These are phyloP conservation scores for Blattamonas nauphoetae DNA, from an alignment of 78 protist species.

Conservation along the genomic window DNA sequence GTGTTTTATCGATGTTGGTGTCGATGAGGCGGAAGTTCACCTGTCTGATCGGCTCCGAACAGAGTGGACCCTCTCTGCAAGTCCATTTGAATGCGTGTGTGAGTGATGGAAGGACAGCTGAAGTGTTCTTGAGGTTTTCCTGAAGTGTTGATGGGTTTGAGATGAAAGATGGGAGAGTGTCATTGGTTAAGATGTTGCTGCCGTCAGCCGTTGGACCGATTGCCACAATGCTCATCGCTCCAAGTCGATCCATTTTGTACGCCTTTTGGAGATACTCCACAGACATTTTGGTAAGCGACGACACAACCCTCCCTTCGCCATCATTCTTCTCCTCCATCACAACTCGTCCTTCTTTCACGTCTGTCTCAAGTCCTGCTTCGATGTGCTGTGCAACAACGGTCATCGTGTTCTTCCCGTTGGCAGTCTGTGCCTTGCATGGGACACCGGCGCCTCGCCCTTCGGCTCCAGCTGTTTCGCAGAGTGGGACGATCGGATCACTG, in stretches of 20 bases:
- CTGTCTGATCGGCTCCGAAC: constrained; percentile 49
- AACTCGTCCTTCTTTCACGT: constrained; percentile 28
- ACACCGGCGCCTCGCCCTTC: constrained; percentile 77
- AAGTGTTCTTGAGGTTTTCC: not conserved
- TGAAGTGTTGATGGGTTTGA: not conserved
- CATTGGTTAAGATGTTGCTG: not conserved
- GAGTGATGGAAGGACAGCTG: not conserved
- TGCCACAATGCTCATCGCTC: not conserved
- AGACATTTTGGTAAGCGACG: not conserved
- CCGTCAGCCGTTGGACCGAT: not conserved
- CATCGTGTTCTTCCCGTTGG: constrained; percentile 45
- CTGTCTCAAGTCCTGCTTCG: constrained; percentile 22
- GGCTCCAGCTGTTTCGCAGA: constrained; percentile 87
- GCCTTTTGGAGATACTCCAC: not conserved
- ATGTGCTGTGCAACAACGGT: not conserved
- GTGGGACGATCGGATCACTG: constrained; percentile 83
- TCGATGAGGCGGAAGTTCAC: constrained; percentile 68
- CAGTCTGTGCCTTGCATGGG: constrained; percentile 80
- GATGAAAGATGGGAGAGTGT: not conserved
- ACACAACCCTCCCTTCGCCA: not conserved
- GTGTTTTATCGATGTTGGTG: constrained; percentile 59
- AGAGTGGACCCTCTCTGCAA: not conserved
- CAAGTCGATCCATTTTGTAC: not conserved
- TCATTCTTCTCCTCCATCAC: not conserved
- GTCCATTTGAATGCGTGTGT: not conserved